Conservation (phyloP, 2,329 filamentous ascomycete species). For the Grosmannia huntii region DNA sequence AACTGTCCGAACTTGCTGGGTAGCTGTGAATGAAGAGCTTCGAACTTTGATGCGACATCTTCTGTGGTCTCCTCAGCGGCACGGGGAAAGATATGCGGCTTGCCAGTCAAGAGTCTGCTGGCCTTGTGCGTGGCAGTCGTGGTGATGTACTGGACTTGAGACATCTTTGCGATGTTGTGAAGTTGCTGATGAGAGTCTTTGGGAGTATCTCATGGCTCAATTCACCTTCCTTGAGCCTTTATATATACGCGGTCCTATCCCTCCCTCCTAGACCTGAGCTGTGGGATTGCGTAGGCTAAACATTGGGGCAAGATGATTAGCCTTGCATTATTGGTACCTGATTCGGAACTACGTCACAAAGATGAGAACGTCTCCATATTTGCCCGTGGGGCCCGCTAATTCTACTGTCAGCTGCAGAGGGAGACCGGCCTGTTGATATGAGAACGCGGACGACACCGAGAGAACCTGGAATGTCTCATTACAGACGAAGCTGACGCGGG, state of each 20-base stretch:
- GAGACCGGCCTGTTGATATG: neutral
- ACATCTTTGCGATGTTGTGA: neutral
- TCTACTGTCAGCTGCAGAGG: neutral
- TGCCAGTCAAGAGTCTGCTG: neutral
- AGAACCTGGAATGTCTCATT: neutral
- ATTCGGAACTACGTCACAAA: neutral
- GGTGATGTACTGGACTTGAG: neutral
- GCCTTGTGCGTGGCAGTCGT: neutral
- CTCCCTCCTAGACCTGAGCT: neutral
- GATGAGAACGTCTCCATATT: neutral
- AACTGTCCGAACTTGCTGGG: constrained; percentile 65
- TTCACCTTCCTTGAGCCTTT: neutral
- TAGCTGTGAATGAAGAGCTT: neutral
- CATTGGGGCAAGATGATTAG: neutral
- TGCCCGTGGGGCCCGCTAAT: neutral
- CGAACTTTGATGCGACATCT: neutral
- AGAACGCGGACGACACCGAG: neutral
- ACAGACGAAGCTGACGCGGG: neutral
- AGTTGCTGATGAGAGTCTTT: neutral
- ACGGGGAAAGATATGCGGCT: neutral
- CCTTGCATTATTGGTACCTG: neutral
- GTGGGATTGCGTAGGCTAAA: too few relatives aligned
- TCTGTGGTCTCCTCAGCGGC: neutral
- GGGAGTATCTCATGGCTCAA: neutral
- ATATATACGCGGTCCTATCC: neutral